phyloP scores from a whole-genome alignment of 1,139 yeast species.

The Hansenula sp. region DNA sequence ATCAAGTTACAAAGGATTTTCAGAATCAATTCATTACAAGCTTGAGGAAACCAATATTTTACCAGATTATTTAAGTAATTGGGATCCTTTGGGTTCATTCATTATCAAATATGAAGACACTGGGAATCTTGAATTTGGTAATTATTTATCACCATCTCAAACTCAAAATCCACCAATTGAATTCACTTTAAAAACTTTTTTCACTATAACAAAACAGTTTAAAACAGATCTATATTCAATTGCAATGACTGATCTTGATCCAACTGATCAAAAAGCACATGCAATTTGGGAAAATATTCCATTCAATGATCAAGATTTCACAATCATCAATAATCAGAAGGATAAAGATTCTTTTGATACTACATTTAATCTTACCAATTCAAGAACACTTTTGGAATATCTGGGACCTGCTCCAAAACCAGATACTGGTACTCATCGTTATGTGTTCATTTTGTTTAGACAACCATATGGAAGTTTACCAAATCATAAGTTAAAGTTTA shows the following conservation, averaged over 20 bases:
- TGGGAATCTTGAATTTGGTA: constrained; percentile 12
- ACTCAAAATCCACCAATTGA: constrained; percentile 9
- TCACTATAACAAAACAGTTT: constrained; percentile 7
- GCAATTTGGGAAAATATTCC: constrained; percentile 19
- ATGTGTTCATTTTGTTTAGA: constrained; percentile 70
- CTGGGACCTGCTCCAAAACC: constrained; percentile 84
- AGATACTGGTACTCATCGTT: constrained; percentile 78
- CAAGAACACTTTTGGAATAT: constrained; percentile 40
- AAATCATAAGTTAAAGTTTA: constrained; percentile 32
- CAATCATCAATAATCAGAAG: neutral
- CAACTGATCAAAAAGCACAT: constrained; percentile 11
- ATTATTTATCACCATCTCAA: constrained; percentile 16
- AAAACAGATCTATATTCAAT: constrained; percentile 9
- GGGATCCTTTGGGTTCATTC: neutral
- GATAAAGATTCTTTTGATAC: constrained; percentile 7
- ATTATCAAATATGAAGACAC: constrained; percentile 4
- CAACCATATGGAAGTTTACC: constrained; percentile 38
- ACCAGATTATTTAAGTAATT: neutral
- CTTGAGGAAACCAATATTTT: neutral
- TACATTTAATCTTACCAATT: constrained; percentile 15
- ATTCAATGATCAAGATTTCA: constrained; percentile 7
- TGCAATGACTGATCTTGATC: constrained; percentile 16
- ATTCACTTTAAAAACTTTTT: constrained; percentile 12
- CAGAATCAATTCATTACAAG: neutral
- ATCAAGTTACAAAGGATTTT: neutral